Conservation (phyloP, 345 rosid genomes). For the Stellera chamaejasme region DNA sequence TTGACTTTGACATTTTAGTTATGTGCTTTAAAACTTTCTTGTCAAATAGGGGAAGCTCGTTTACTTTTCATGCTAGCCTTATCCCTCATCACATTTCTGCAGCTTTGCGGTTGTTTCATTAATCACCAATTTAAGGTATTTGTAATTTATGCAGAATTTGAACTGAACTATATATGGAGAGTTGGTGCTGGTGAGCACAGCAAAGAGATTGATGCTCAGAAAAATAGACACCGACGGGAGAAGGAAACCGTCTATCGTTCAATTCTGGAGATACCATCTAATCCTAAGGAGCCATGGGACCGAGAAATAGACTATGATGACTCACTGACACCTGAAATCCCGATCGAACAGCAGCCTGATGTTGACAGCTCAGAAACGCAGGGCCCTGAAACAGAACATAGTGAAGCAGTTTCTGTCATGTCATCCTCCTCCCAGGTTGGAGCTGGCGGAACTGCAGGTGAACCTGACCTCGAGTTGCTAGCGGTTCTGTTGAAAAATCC, state of each 20-base stretch:
- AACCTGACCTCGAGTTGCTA: conserved; percentile 91
- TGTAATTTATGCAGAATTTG: conserved; percentile 62
- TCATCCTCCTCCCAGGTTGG: conserved; percentile 28
- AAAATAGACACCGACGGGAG: conserved; percentile 76
- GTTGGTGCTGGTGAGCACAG: conserved; percentile 82
- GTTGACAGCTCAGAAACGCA: conserved; percentile 45
- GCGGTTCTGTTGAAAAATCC: conserved; percentile 93
- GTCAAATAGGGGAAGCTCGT: too few species aligned
- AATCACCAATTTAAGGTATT: conserved; percentile 14
- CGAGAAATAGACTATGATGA: conserved; percentile 90
- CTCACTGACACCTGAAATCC: conserved; percentile 76
- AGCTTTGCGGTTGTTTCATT: background rate
- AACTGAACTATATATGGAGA: conserved; percentile 50
- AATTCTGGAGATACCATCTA: conserved; percentile 53
- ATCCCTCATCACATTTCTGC: conserved; percentile 6
- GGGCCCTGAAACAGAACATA: conserved; percentile 31
- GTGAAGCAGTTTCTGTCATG: conserved; percentile 21
- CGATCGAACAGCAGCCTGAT: conserved; percentile 78
- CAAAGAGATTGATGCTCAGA: conserved; percentile 86
- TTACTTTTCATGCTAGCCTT: background rate
- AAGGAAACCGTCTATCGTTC: conserved; percentile 55
- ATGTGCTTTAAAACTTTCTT: too few species aligned
- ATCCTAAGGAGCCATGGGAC: conserved; percentile 98
- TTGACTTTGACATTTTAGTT: too few species aligned
- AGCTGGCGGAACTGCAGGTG: conserved; percentile 22